Evolutionary conservation across 2,329 filamentous ascomycete species (phyloP).

Genomic region (Fusarium domesticum): DNA sequence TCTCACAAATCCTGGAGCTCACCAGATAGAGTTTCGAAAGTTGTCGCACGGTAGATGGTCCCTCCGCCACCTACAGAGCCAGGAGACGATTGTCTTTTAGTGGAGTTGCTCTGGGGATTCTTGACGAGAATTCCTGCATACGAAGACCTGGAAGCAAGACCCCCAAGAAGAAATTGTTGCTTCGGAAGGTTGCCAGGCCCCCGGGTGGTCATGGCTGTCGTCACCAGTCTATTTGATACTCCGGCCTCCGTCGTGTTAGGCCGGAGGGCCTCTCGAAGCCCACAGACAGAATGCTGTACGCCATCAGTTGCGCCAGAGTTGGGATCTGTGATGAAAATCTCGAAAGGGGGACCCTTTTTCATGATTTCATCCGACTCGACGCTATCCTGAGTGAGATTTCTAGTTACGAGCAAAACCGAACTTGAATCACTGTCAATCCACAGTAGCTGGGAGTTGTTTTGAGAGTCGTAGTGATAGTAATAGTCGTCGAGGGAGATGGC

Average conservation of each 20-base stretch:
- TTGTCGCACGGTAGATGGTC: constrained; percentile 66
- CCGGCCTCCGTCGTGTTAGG: constrained; percentile 49
- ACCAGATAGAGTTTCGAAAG: constrained; percentile 79
- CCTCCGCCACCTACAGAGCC: constrained; percentile 65
- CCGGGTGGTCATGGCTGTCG: constrained; percentile 65
- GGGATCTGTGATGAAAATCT: constrained; percentile 70
- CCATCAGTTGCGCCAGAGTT: constrained; percentile 62
- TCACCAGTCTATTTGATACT: constrained; percentile 45
- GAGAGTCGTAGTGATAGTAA: constrained; percentile 62
- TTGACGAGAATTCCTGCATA: constrained; percentile 75
- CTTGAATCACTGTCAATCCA: constrained; percentile 83
- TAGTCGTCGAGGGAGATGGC: constrained; percentile 76
- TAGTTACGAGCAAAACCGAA: constrained; percentile 75
- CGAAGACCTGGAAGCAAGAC: constrained; percentile 66
- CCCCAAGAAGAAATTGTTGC: constrained; percentile 82
- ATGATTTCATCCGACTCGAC: constrained; percentile 54
- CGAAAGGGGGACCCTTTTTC: constrained; percentile 59
- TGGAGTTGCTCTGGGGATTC: constrained; percentile 47
- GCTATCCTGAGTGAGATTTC: constrained; percentile 63
- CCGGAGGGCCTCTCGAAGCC: constrained; percentile 64
- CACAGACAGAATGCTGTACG: constrained; percentile 78
- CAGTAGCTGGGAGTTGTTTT: constrained; percentile 54
- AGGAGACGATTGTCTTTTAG: constrained; percentile 38
- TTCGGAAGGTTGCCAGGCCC: constrained; percentile 68
- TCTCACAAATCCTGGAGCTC: constrained; percentile 31